Evolutionary conservation across 2,329 filamentous ascomycete species (phyloP).

Genomic region (Lachnellula hyalina): DNA sequence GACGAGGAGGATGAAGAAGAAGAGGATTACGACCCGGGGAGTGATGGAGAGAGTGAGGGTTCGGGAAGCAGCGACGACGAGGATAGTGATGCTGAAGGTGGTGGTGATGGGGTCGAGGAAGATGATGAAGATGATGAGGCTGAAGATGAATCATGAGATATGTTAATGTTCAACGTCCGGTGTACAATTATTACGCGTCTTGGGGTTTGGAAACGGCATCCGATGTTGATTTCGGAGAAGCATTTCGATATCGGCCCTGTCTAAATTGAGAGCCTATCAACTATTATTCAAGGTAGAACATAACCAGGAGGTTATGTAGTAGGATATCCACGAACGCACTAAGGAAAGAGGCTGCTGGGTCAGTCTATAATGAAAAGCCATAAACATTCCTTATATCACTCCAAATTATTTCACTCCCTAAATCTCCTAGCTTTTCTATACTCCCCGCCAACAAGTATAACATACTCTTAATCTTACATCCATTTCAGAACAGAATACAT

Average conservation of each 20-base stretch:
- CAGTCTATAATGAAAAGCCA: background rate
- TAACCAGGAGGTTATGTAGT: too few species aligned
- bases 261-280: too few species aligned
- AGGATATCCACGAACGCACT: too few species aligned
- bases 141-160: conserved; percentile 6
- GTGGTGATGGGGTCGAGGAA: conserved; percentile 23
- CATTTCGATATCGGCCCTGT: too few species aligned
- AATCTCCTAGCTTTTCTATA: background rate
- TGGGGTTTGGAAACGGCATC: too few species aligned
- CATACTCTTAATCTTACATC: too few species aligned
- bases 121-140: conserved; percentile 26
- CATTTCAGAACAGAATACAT: too few species aligned
- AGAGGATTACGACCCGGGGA: conserved; percentile 57
- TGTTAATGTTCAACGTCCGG: background rate
- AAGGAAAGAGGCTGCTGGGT: background rate
- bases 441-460: background rate
- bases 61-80: conserved; percentile 41
- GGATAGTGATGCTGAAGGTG: conserved; percentile 50
- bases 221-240: too few species aligned
- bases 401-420: background rate
- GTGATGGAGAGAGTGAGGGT: conserved; percentile 52
- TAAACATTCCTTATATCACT: background rate
- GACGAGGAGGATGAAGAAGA: conserved; percentile 60
- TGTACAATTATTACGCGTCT: too few species aligned
- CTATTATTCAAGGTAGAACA: too few species aligned